Percentiles rank a stretch among this genome's conserved stretches.
Conservation (phyloP, 129 eudicot species). For the Artemisia tridentata region DNA sequence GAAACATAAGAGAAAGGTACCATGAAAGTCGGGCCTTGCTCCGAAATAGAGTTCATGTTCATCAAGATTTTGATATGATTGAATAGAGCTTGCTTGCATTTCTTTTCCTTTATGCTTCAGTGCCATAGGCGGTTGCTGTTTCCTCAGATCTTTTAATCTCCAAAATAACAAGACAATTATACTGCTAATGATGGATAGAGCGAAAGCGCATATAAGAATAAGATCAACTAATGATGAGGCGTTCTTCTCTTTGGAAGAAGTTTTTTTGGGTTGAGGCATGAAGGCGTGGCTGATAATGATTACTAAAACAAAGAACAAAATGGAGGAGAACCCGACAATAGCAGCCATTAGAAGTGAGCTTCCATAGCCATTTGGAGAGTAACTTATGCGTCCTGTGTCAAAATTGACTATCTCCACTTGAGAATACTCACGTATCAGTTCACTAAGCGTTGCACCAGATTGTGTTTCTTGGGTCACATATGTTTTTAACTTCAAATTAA, state of each 20-base stretch:
- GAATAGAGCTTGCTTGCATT: too few relatives aligned
- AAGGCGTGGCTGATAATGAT: conserved; percentile 44
- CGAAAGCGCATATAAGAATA: conserved; percentile 51
- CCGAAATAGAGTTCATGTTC: conserved; percentile 63
- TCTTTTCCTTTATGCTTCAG: conserved; percentile 32
- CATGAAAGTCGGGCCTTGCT: conserved; percentile 70
- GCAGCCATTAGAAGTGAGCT: conserved; percentile 45
- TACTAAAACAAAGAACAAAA: conserved; percentile 45
- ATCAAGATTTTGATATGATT: conserved; percentile 34
- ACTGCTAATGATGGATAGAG: conserved; percentile 43
- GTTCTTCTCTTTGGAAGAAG: conserved; percentile 40
- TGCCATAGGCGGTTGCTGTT: conserved; percentile 22
- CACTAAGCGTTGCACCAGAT: too few relatives aligned
- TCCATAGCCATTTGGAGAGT: conserved; percentile 54
- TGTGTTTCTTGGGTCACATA: too few relatives aligned
- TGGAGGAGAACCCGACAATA: conserved; percentile 38
- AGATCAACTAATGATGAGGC: conserved; percentile 56
- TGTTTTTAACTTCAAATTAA: too few relatives aligned
- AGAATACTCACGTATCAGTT: too few relatives aligned
- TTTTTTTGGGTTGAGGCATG: conserved; percentile 37
- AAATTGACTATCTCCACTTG: too few relatives aligned
- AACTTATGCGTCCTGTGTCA: too few relatives aligned
- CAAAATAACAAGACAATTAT: conserved; percentile 31
- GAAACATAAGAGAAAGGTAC: conserved; percentile 29
- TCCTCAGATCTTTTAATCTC: conserved; percentile 44